Conservation (phyloP, 139 green algal species). For the Chlamydomonas incerta region DNA sequence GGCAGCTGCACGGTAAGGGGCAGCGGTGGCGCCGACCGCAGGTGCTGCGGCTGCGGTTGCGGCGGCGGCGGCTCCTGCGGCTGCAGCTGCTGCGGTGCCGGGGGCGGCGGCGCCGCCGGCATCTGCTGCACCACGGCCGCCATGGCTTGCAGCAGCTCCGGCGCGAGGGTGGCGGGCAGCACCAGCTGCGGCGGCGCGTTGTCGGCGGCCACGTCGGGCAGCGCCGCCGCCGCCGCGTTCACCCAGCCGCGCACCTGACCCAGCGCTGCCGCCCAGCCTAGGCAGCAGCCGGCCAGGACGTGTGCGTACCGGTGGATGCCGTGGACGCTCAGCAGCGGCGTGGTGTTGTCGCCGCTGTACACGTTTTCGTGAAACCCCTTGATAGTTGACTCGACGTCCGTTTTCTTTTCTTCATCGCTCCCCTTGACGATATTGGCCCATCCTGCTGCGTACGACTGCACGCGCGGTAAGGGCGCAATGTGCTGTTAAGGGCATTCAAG, state of each 20-base stretch:
- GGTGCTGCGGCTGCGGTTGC: background rate
- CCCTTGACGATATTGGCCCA: too few relatives aligned
- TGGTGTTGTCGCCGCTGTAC: background rate
- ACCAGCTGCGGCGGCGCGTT: too few relatives aligned
- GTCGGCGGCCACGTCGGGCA: background rate
- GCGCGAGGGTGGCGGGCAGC: background rate
- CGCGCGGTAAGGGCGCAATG: too few relatives aligned
- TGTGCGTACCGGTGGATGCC: background rate
- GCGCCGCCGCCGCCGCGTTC: background rate
- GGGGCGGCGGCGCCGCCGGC: background rate
- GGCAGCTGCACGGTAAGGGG: background rate
- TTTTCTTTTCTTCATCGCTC: too few relatives aligned
- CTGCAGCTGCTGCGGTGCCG: background rate
- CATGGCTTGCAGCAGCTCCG: background rate
- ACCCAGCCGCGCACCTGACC: background rate
- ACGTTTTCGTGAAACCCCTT: background rate
- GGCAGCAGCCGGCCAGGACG: background rate
- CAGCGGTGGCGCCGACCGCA: background rate
- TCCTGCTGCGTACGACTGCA: too few relatives aligned
- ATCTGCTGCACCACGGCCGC: background rate
- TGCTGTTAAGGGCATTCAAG: too few relatives aligned
- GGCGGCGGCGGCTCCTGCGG: background rate
- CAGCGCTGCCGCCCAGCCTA: constrained; percentile 33
- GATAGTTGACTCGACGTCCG: too few relatives aligned
- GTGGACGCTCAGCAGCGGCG: background rate